Percentiles rank a stretch among this genome's conserved stretches.
Evolutionary conservation across 768 basidiomycete genomes (phyloP).

Genomic region (Daedaleopsis sinensis): DNA sequence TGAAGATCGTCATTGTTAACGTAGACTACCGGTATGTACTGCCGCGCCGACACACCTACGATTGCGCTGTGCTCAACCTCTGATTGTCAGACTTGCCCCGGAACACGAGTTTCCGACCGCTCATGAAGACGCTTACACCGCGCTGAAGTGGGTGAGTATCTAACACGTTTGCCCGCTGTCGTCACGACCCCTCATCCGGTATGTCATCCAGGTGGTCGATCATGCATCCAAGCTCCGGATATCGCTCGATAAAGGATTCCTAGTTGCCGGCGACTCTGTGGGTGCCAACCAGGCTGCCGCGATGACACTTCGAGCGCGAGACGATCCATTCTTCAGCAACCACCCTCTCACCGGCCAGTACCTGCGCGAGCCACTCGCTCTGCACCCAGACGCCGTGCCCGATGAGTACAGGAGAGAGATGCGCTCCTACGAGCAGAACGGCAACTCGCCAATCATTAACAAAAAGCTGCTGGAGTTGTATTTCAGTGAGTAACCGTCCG

Average conservation of each 20-base stretch:
- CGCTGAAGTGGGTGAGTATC: constrained; percentile 29
- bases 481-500: too few species aligned
- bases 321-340: constrained; percentile 24
- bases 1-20: constrained; percentile 23
- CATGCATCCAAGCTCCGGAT: constrained; percentile 15
- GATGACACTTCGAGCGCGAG: constrained; percentile 23
- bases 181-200: too few species aligned
- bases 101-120: constrained; percentile 29
- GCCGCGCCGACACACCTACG: not conserved
- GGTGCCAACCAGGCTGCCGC: constrained; percentile 24
- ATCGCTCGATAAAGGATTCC: constrained; percentile 24
- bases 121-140: constrained; percentile 26
- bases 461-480: not conserved
- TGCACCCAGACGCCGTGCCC: constrained; percentile 5
- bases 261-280: too few species aligned
- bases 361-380: constrained; percentile 18
- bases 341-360: constrained; percentile 27
- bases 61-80: too few species aligned
- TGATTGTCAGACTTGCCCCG: constrained; percentile 25
- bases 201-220: not conserved
- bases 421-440: constrained; percentile 21
- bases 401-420: constrained; percentile 1
- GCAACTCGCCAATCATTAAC: constrained; percentile 21
- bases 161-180: too few species aligned
- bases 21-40: constrained; percentile 14